Percentiles rank a stretch among this genome's conserved stretches.
phyloP scores from a whole-genome alignment of 495 filamentous ascomycete species.

The Penicillium paradoxum region DNA sequence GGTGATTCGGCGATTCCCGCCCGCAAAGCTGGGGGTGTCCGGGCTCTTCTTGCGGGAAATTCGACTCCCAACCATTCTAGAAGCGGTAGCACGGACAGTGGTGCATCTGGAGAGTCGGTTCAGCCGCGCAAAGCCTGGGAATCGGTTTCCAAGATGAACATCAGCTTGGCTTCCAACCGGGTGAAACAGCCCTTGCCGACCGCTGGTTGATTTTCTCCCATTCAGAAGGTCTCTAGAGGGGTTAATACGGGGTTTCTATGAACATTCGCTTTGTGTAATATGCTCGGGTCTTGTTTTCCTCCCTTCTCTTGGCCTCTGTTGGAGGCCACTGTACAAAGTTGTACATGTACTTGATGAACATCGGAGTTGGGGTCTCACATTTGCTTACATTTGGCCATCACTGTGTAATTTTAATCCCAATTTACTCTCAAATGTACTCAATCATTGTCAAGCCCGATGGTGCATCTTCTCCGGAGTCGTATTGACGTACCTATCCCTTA shows the following conservation, averaged over 20 bases:
- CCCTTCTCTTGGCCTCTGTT: background rate
- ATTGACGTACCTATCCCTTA: background rate
- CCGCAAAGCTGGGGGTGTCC: slow-evolving; percentile 71
- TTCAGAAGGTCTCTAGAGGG: too few relatives aligned
- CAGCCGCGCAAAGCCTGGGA: slow-evolving; percentile 27
- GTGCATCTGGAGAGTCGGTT: slow-evolving; percentile 30
- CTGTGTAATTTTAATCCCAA: background rate
- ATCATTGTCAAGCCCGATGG: too few relatives aligned
- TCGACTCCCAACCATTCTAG: slow-evolving; percentile 35
- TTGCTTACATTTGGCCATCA: background rate
- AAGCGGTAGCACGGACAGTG: slow-evolving; percentile 39
- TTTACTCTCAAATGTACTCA: too few relatives aligned
- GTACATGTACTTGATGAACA: background rate
- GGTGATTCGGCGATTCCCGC: slow-evolving; percentile 71
- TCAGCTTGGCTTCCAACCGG: slow-evolving; percentile 20
- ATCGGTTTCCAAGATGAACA: slow-evolving; percentile 28
- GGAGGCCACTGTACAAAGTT: background rate
- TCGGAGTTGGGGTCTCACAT: background rate
- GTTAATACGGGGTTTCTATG: background rate
- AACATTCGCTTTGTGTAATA: background rate
- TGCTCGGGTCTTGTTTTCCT: background rate
- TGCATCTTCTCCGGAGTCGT: too few relatives aligned
- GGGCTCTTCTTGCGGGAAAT: slow-evolving; percentile 48
- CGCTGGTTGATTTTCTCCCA: too few relatives aligned
- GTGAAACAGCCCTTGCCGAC: slow-evolving; percentile 15